A percentile compares a stretch with the other conserved stretches of the same genome.
phyloP scores from a whole-genome alignment of 2,329 filamentous ascomycete genomes.

The Thelonectria rubi region DNA sequence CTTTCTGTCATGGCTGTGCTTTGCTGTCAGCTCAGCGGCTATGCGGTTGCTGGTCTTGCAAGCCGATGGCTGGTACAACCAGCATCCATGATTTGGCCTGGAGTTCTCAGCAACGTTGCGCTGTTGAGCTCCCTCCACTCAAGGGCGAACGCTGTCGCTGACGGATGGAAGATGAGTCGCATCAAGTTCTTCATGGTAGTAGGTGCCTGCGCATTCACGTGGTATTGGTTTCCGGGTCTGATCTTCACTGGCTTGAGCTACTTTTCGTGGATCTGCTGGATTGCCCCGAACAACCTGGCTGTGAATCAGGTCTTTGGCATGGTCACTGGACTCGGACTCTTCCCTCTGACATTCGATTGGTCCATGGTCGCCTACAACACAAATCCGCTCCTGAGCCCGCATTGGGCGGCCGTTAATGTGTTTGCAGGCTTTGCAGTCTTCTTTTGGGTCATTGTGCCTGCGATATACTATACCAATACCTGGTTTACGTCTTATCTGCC shows the following conservation, averaged over 20 bases:
- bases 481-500: conserved; percentile 20
- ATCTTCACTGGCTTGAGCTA: conserved; percentile 67
- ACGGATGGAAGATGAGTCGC: conserved; percentile 67
- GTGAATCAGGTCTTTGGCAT: conserved; percentile 74
- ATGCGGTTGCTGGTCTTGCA: conserved; percentile 16
- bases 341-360: conserved; percentile 75
- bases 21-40: conserved; percentile 19
- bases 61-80: conserved; percentile 18
- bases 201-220: conserved; percentile 59
- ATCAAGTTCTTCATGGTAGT: conserved; percentile 67
- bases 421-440: conserved; percentile 62
- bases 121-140: conserved; percentile 19
- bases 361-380: conserved; percentile 64
- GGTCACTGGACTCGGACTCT: conserved; percentile 66
- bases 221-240: conserved; percentile 68
- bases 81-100: conserved; percentile 19
- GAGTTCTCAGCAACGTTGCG: conserved; percentile 18
- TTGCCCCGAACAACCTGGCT: conserved; percentile 66
- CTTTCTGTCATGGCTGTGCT: conserved; percentile 50
- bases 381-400: conserved; percentile 66
- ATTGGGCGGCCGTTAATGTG: conserved; percentile 68
- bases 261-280: conserved; percentile 70
- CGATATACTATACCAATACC: conserved; percentile 16
- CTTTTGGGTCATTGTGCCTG: conserved; percentile 58
- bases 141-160: conserved; percentile 61